Evolutionary conservation across 2,329 filamentous ascomycete species (phyloP), one percentile per base, ranked within the genome.

Genomic region (Calonectria pseudoreteaudii): DNA sequence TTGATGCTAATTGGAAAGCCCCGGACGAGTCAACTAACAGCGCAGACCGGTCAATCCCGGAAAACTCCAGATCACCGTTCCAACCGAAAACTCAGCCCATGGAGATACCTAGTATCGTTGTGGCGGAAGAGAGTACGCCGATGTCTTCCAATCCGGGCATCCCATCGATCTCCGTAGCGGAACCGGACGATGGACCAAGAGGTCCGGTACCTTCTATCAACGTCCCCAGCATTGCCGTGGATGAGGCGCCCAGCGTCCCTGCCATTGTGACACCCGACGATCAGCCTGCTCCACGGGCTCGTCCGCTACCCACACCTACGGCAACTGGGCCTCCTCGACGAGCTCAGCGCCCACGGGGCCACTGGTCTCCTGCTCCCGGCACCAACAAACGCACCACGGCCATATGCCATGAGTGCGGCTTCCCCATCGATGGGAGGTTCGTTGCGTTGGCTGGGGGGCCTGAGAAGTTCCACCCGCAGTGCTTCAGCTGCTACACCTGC

Each of bases 401-500:
- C 10, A 90, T 93, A 58, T 99, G 97, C 82, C 94, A 95, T 65
- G 93, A 96, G 80, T 99, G 97, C 82, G 90, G 92, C 13, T 88
- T 94, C 26, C 93, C 95, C 0, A 98, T 99, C 78, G 92, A 97
- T 72, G 97, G 97, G 3, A 94, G 96, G 71, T 96, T 98, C 77
- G 94, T 98, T 28, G 94, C 94, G 6, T 92, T 98, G 9, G 93
- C 92, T 2, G 95, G 95, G 31, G 89, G 90, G 49, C 81, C 86
- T 4, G 90, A 92, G 80, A 94, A 96, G 26, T 98, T 98, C 83
- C 97, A 99, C 80, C 96, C 97, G 0, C 92, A 95, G 77, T 99
- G 97, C 85, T 98, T 99, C 86, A 90, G 91, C 53, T 99, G 97
- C 86, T 94, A 95, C 83, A 90, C 94, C 74, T 99, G 97, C 83